Evolutionary conservation across 1,139 yeast species (phyloP), one percentile per base, ranked within the genome.

Genomic region (Blastobotrys proliferans): DNA sequence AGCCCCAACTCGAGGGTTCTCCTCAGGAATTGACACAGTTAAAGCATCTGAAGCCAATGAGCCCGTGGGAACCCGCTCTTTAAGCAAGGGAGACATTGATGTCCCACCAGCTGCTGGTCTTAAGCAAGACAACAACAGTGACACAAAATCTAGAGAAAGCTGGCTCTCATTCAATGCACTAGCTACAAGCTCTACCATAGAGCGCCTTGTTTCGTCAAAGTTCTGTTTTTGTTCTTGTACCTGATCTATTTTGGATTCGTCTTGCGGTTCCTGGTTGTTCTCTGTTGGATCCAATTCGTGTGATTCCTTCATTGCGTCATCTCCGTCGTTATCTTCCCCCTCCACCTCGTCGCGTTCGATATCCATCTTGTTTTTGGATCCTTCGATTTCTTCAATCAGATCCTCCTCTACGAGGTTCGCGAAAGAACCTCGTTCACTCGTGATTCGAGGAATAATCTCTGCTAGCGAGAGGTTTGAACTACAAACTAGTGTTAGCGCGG

Each of bases 161-260:
- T 96, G 88, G 0, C 95, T 81, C 59, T 92, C 97, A 60, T 92
- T 92, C 55, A 85, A 70, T 0, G 98, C 96, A 2, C 76, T 64
- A 46, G 77, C 55, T 25, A 88, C 72, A 40, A 74, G 69, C 22
- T 70, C 70, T 18, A 80, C 58, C 43, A 86, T 70, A 48, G 81
- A 80, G 14, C 68, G 61, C 48, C 84, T 78, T 21, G 79, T 72
- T 42, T 71, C 72, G 41, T 71, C 72, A 54, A 83, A 82, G 13
- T 44, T 45, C 17, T 69, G 66, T 40, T 77, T 59, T 17, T 62
- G 54, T 14, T 46, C 52, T 14, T 47, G 45, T 9, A 34, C 32
- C n/a, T 47, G 45, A 19, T 44, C 36, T n/a, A 38, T 41, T 13
- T 38, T 51, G 14, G 37, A 33, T 18, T 46, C 56, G 36, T 51